phyloP scores from a whole-genome alignment of 78 protist genomes.

The Dictyostelium intermedium region DNA sequence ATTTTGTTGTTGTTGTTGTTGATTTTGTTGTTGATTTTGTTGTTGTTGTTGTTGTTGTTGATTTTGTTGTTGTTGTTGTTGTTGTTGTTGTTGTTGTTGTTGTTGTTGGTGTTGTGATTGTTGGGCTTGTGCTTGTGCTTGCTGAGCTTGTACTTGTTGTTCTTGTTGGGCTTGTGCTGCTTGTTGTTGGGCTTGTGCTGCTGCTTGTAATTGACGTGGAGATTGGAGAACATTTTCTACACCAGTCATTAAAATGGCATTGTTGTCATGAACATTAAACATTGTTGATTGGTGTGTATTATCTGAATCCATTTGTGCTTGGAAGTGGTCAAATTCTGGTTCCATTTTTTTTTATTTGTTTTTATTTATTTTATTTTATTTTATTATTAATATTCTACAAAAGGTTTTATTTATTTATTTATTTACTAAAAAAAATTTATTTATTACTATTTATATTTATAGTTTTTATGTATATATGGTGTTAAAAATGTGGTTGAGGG shows the following conservation, averaged over 20 bases:
- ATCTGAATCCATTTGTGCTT: constrained; percentile 54
- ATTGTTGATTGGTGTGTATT: background rate
- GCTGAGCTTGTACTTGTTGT: constrained; percentile 32
- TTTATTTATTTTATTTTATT: background rate
- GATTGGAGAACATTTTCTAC: background rate
- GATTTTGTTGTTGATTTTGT: constrained; percentile 28
- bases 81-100: constrained; percentile 30
- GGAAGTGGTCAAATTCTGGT: constrained; percentile 42
- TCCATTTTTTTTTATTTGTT: constrained; percentile 30
- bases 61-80: background rate
- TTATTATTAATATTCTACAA: background rate
- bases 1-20: constrained; percentile 12
- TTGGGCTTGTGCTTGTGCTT: constrained; percentile 54
- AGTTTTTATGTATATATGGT: background rate
- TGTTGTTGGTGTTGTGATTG: constrained; percentile 25
- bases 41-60: constrained; percentile 30
- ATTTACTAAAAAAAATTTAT: no score
- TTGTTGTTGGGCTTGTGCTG: background rate
- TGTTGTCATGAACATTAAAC: constrained; percentile 26
- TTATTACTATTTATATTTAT: no score
- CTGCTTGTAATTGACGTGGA: background rate
- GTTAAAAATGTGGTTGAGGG: background rate
- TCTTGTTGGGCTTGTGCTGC: constrained; percentile 24
- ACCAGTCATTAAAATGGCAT: background rate
- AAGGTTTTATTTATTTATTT: background rate